Conservation (phyloP, 192 early-diverging fungal species). For the Diversispora epigaea region DNA sequence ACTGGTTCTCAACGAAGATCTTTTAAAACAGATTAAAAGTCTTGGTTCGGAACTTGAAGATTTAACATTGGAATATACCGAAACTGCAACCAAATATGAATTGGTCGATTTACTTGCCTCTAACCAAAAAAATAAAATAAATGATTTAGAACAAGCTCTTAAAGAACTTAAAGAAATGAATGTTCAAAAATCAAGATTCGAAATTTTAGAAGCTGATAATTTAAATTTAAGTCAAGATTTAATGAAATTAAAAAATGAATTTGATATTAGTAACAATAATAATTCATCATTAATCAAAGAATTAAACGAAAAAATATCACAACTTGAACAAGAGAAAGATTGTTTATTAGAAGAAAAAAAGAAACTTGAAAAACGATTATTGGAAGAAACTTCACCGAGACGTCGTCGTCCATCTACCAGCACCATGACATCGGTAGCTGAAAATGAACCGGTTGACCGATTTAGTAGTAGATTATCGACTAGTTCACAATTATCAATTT, state of each 20-base stretch:
- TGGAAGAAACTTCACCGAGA: background rate
- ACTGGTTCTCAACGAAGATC: background rate
- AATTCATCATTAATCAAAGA: background rate
- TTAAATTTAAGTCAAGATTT: background rate
- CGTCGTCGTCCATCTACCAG: background rate
- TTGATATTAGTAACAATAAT: background rate
- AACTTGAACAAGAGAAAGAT: slow-evolving; percentile 10
- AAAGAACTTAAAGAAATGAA: background rate
- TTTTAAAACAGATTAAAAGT: slow-evolving; percentile 25
- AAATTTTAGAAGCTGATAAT: background rate
- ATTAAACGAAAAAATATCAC: slow-evolving; percentile 15
- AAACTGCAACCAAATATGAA: slow-evolving; percentile 35
- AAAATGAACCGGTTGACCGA: background rate
- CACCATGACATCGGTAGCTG: background rate
- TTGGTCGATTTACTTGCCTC: slow-evolving; percentile 34
- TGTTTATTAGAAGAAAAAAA: background rate
- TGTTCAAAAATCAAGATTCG: background rate
- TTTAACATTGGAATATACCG: slow-evolving; percentile 40
- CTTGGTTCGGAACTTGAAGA: slow-evolving; percentile 39
- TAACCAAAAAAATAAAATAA: slow-evolving; percentile 41
- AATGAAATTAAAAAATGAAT: slow-evolving; percentile 5
- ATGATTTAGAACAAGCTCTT: slow-evolving; percentile 35
- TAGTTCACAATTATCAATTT: background rate
- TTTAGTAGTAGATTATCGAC: background rate
- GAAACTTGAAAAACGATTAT: slow-evolving; percentile 20